Base-by-base conservation (phyloP, 306 rosid genomes). In the Trichosanthes cucumerina region DNA sequence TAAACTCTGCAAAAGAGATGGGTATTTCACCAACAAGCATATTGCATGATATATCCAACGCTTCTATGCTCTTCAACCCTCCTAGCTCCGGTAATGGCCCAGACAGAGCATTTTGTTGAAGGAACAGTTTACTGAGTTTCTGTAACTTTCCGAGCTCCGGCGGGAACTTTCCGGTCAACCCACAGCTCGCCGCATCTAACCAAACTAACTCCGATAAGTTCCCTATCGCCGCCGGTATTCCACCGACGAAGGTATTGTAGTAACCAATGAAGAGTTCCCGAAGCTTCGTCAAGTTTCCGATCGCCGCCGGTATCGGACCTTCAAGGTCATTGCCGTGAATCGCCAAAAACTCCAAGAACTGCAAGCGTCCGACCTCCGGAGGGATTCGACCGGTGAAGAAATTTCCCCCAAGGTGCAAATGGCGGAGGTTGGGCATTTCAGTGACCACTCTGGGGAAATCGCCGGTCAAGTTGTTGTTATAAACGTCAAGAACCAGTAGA, bases 41-140 rank as follows among this genome's bases (percentile, higher is more conserved):
- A 43, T 93, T 93, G 84, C 92, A 91, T 10, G 98, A 93, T 73
- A 93, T 89, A 86, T 93, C 98, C 93, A 93, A 82, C n/a, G 92
- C 88, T 44, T 89, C 88, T 54, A 91, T 65, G 78, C 90, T 88
- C 81, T 88, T 89, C 82, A 93, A 80, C 23, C 44, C 80, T 36
- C 96, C 97, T 4, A 93, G 88, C 79, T 89, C 92, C 21, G 84
- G 65, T 21, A 93, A 71, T 16, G 90, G 70, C 33, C 97, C 97
- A 0, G 92, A 65, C 26, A 93, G 91, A 5, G 86, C 92, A 86
- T 93, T 93, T 81, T 91, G 91, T 59, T 93, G 98, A 59, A 93
- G 93, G 80, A 88, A 93, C 73, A 93, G 87, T 64, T 95, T 88
- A 28, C 84, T 92, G 0, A 93, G 89, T 1, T 90, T 93, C 71